Conservation (phyloP, 345 rosid genomes). For the Bruguiera gymnorhiza region DNA sequence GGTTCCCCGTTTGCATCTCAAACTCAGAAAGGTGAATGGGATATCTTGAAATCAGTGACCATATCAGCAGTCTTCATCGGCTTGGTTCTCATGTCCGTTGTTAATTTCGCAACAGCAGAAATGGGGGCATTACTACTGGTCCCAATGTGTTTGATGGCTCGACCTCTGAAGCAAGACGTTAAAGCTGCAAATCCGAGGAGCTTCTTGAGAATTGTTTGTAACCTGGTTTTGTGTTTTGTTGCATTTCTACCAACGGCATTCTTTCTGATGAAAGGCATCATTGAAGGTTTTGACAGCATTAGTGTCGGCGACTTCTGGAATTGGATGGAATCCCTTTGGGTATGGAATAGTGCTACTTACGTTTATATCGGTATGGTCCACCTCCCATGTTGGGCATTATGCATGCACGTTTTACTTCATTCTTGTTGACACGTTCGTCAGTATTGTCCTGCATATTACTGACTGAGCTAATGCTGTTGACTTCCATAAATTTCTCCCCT, state of each 20-base stretch:
- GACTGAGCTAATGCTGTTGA: background rate
- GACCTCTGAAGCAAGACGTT: conserved; percentile 56
- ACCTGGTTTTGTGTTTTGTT: conserved; percentile 40
- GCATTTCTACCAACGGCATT: conserved; percentile 69
- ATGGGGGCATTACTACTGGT: conserved; percentile 79
- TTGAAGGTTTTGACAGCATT: conserved; percentile 42
- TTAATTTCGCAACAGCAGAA: conserved; percentile 90
- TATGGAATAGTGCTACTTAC: conserved; percentile 95
- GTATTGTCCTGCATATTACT: background rate
- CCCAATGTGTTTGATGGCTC: conserved; percentile 72
- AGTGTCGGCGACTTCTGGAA: conserved; percentile 69
- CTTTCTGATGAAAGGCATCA: conserved; percentile 42
- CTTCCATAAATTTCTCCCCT: background rate
- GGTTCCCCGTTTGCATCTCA: conserved; percentile 40
- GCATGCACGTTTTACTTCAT: conserved; percentile 54
- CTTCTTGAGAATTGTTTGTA: conserved; percentile 42
- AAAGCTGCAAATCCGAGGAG: conserved; percentile 37
- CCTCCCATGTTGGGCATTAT: conserved; percentile 67
- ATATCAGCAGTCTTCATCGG: conserved; percentile 74
- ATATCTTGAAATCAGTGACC: conserved; percentile 76
- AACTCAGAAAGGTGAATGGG: conserved; percentile 51
- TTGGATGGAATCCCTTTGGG: conserved; percentile 85
- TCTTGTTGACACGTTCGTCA: conserved; percentile 27
- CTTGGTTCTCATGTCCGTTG: conserved; percentile 78
- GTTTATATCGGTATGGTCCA: conserved; percentile 78